Conservation (phyloP, 768 basidiomycete species). For the Sarcodon sp. region DNA sequence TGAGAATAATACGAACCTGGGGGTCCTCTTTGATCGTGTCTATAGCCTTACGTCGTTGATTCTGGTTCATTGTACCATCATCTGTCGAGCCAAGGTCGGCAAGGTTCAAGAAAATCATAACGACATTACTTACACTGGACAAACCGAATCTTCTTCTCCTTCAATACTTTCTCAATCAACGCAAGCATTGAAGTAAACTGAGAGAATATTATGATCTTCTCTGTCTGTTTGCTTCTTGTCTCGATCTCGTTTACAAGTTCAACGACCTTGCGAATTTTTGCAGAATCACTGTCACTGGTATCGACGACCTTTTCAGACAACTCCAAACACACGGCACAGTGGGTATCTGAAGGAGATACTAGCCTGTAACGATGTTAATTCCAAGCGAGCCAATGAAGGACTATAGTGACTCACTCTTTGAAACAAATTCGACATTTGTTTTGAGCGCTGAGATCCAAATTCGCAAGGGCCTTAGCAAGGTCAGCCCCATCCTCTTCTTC, state of each 20-base stretch:
- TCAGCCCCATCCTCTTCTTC: conserved; percentile 58
- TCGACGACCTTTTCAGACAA: background rate
- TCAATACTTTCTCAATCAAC: conserved; percentile 76
- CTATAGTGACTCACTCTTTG: conserved; percentile 33
- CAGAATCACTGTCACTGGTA: conserved; percentile 25
- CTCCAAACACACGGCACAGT: conserved; percentile 25
- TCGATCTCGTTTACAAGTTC: conserved; percentile 58
- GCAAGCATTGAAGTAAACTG: conserved; percentile 87
- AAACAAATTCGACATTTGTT: conserved; percentile 77
- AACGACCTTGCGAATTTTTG: conserved; percentile 80
- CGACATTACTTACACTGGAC: conserved; percentile 70
- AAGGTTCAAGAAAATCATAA: conserved; percentile 1
- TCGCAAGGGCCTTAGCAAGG: conserved; percentile 60
- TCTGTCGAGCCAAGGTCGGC: conserved; percentile 32
- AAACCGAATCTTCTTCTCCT: conserved; percentile 49
- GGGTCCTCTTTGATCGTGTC: conserved; percentile 53
- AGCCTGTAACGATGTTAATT: background rate
- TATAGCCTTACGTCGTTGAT: conserved; percentile 65
- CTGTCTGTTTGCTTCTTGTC: conserved; percentile 37
- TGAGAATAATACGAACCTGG: conserved; percentile 65
- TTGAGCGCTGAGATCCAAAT: conserved; percentile 42
- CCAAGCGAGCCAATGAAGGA: background rate
- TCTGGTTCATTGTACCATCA: conserved; percentile 76
- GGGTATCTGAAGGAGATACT: conserved; percentile 19
- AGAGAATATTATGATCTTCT: conserved; percentile 96